Conservation (phyloP, 805 yeast genomes). For the Hanseniaspora pseudoguilliermondii region DNA sequence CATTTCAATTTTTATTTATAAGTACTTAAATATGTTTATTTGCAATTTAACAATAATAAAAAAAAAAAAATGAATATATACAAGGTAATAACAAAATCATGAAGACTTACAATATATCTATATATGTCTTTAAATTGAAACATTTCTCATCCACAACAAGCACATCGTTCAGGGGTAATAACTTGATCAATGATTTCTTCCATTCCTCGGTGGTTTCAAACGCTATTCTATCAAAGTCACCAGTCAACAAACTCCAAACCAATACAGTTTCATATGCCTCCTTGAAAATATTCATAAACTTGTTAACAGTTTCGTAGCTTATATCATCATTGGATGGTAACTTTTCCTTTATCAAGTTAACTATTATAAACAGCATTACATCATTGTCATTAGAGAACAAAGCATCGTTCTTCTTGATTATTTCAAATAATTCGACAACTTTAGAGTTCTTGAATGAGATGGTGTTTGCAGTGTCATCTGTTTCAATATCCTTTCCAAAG, state of each 20-base stretch:
- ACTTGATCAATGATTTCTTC: background rate
- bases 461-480: background rate
- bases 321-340: background rate
- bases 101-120: background rate
- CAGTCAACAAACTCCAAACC: slow-evolving; percentile 9
- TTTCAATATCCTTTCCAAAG: background rate
- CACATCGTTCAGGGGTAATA: background rate
- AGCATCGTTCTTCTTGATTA: background rate
- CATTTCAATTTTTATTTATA: background rate
- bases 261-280: slow-evolving; percentile 8
- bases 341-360: background rate
- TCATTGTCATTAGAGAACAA: background rate
- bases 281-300: background rate
- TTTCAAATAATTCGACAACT: background rate
- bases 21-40: background rate
- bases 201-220: slow-evolving; percentile 3
- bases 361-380: background rate
- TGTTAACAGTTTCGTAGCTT: background rate
- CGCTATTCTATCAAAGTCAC: slow-evolving; percentile 5
- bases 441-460: background rate
- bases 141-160: background rate
- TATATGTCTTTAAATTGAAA: background rate
- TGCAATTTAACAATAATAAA: too few species aligned
- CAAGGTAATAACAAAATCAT: background rate
- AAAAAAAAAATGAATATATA: too few species aligned